Percentiles rank a stretch among this genome's conserved stretches.
phyloP scores from a whole-genome alignment of 768 basidiomycete genomes.

The Mycena indigotica region DNA sequence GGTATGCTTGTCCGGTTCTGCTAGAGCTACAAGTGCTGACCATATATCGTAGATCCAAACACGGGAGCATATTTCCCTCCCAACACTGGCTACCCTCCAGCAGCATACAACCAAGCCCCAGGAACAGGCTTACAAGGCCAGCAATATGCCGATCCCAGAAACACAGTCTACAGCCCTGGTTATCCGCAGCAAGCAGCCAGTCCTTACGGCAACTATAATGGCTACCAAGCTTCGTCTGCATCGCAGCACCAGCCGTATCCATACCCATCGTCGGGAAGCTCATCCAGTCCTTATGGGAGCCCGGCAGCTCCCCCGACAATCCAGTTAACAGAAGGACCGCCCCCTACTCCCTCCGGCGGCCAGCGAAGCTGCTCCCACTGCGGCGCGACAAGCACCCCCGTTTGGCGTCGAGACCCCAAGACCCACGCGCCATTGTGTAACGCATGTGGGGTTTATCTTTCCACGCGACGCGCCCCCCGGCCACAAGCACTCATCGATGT shows the following conservation, averaged over 20 bases:
- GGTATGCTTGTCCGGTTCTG: neutral
- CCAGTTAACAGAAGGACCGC: neutral
- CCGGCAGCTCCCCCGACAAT: neutral
- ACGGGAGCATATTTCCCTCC: neutral
- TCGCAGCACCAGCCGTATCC: neutral
- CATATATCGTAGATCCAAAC: neutral
- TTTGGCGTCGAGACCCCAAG: conserved; percentile 2
- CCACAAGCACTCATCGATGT: conserved; percentile 1
- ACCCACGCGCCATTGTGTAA: conserved; percentile 3
- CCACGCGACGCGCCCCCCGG: neutral
- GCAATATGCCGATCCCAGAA: neutral
- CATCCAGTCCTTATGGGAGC: neutral
- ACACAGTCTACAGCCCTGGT: neutral
- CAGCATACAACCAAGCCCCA: neutral
- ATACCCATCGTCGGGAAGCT: neutral
- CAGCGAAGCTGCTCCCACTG: conserved; percentile 1
- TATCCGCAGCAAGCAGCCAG: neutral
- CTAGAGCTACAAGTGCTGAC: neutral
- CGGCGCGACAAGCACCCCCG: neutral
- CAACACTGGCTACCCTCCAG: neutral
- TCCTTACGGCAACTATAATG: neutral
- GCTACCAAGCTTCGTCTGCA: neutral
- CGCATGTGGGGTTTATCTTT: conserved; percentile 4
- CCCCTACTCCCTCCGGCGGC: neutral
- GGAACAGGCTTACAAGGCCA: neutral